Base-by-base conservation (phyloP, 2,329 filamentous ascomycete species). In the Trichoderma semiorbis region DNA sequence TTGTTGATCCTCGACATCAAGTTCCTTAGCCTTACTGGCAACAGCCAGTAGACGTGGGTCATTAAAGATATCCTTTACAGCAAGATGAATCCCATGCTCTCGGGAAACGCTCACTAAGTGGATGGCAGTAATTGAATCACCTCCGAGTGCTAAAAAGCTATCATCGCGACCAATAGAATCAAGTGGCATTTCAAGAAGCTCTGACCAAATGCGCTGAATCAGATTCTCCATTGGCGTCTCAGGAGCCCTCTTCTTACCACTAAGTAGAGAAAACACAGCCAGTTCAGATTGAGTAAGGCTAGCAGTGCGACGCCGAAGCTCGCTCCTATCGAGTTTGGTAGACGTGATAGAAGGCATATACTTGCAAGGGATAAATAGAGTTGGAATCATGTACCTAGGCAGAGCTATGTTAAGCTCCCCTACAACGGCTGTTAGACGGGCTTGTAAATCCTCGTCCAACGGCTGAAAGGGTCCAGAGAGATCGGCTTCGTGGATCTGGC, bases 61-160 rank as follows among this genome's bases (percentile, higher is more conserved):
- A 58, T 72, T 43, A 26, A 73, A 69, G 3, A 72, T 24, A 11
- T 62, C 60, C n/a, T 62, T 50, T 14, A 71, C 73, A 12, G 43
- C 69, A 30, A 75, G 21, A 3, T 43, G 32, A 18, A 75, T 69
- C 2, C 71, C 73, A 3, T 43, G 28, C 1, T 69, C 57, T 21
- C 71, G 72, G 16, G 73, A 69, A 16, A 47, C 21, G n/a, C 71
- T 70, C 5, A 53, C 58, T 16, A 72, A 34, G 12, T 67, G 50
- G 32, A 73, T 74, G 1, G 74, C 75, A 12, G 61, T 69, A 53
- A 78, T 74, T 8, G 76, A 77, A 85, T 89, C 34, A 74, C 71
- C 5, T 82, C 83, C 2, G 81, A 74, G 70, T 1, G 64, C 53
- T 7, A 74, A 30, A 30, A 76, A 75, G 39, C 63, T 73, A 18